Base-by-base conservation (phyloP, 345 rosid species). In the Citrus reticulata region DNA sequence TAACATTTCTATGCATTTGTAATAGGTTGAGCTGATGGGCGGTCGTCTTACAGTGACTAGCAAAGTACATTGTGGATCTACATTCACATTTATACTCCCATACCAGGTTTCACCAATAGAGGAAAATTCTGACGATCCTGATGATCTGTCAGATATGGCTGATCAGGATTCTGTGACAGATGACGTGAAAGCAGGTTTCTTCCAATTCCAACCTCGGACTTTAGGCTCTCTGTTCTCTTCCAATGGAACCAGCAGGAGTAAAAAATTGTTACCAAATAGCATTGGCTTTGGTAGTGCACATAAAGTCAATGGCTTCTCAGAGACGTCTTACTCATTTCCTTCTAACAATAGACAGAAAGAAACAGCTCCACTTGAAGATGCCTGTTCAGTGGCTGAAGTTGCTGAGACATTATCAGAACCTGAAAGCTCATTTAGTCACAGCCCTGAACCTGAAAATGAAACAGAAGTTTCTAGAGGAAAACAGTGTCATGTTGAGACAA, bases 21-120 rank as follows among this genome's bases (percentile, higher is more conserved):
- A 46, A 75, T 75, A 95, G 99, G 97, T 94, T 80, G 95, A 96
- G 85, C 86, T 96, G 86, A 96, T 96, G 99, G 98, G 98, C 5
- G 99, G 99, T 73, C 88, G 77, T 57, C 94, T 96, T 42, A 94
- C 98, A 0, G 98, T 96, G 72, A 88, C 97, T 22, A 96, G 99
- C 85, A 81, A 39, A 81, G 99, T 89, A 84, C 84, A 89, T 70
- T 71, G 71, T 14, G 99, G 99, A n/a, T 96, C 98, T 34, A 94
- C 91, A 17, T 96, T 96, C 81, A 96, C 97, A 24, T 96, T 96
- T 75, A 84, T 90, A 75, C 86, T 96, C 51, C 98, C 98, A 14
- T 96, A 93, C 89, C 94, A 86, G 77, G 85, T 91, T 70, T 92
- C 97, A 24, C 77, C 87, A 11, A 70, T 71, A 16, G 72, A 83